Evolutionary conservation across 2,329 filamentous ascomycete species (phyloP).

Genomic region (Xylariaceae sp.): DNA sequence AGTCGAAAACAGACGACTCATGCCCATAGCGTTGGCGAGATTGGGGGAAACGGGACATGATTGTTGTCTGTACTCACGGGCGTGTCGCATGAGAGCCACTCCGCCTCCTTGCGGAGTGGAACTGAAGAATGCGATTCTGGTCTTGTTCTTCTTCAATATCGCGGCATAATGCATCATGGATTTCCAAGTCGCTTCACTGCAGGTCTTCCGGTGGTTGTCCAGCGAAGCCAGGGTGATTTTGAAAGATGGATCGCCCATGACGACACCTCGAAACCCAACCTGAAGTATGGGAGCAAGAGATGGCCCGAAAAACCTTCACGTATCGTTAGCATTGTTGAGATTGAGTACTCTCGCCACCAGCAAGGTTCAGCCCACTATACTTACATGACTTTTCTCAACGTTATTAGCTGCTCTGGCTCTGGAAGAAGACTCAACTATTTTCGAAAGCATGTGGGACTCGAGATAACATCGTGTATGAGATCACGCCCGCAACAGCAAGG

Average conservation of each 20-base stretch:
- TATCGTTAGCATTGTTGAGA: not conserved
- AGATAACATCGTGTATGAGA: slow-evolving; percentile 9
- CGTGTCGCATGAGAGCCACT: slow-evolving; percentile 77
- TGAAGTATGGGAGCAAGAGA: slow-evolving; percentile 64
- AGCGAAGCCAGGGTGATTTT: slow-evolving; percentile 55
- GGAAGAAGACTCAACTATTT: not conserved
- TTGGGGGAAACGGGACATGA: not conserved
- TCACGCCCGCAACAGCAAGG: not conserved
- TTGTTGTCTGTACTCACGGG: slow-evolving; percentile 47
- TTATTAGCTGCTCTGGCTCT: not conserved
- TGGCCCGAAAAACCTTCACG: slow-evolving; percentile 64
- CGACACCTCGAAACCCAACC: slow-evolving; percentile 46
- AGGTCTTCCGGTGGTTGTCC: slow-evolving; percentile 58
- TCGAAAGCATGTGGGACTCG: not conserved
- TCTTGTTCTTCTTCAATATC: slow-evolving; percentile 58
- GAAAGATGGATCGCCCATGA: slow-evolving; percentile 66
- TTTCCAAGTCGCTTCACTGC: slow-evolving; percentile 59
- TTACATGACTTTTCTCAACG: slow-evolving; percentile 3
- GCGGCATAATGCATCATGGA: slow-evolving; percentile 60
- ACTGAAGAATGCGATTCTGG: slow-evolving; percentile 74
- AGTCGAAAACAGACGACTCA: too few species aligned
- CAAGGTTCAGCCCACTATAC: not conserved
- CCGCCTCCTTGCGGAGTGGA: slow-evolving; percentile 78
- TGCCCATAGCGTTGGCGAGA: not conserved
- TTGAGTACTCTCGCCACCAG: not conserved